These are phyloP conservation scores for Termitomyces sp. DNA, from an alignment of 768 basidiomycete genomes.

Conservation along the genomic window DNA sequence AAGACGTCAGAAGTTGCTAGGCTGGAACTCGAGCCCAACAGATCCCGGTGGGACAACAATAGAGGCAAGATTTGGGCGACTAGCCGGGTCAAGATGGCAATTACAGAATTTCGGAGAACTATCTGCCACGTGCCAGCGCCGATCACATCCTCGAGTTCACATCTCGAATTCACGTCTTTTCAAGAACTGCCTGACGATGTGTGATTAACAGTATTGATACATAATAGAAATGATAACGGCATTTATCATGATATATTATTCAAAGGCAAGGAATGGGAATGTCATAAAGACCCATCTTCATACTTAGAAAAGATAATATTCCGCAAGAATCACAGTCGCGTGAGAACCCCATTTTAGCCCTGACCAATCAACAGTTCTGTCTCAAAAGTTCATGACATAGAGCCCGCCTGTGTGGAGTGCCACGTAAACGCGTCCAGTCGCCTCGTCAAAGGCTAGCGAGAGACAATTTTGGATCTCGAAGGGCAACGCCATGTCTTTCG, in stretches of 20 bases:
- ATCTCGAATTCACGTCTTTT: too few species aligned
- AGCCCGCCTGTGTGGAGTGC: conserved; percentile 52
- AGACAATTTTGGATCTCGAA: conserved; percentile 45
- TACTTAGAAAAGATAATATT: neutral
- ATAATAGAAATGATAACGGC: neutral
- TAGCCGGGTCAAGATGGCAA: conserved; percentile 18
- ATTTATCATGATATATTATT: neutral
- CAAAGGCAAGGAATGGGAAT: neutral
- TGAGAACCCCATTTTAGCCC: neutral
- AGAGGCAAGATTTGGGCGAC: conserved; percentile 16
- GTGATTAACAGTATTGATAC: neutral
- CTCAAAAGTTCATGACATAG: conserved; percentile 42
- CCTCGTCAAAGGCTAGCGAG: conserved; percentile 54
- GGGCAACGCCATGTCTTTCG: conserved; percentile 45
- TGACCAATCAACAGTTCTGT: neutral
- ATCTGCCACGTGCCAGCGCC: conserved; percentile 16
- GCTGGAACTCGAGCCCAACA: conserved; percentile 2
- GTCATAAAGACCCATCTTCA: too few species aligned
- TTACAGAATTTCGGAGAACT: conserved; percentile 15
- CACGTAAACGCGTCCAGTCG: conserved; percentile 47
- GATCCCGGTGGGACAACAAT: conserved; percentile 4
- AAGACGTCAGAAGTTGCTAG: conserved; percentile 1
- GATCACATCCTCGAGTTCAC: conserved; percentile 11
- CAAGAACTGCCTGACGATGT: neutral
- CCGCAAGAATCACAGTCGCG: neutral